phyloP scores from a whole-genome alignment of 2,329 filamentous ascomycete species.

The Sordariomycetes sp. region DNA sequence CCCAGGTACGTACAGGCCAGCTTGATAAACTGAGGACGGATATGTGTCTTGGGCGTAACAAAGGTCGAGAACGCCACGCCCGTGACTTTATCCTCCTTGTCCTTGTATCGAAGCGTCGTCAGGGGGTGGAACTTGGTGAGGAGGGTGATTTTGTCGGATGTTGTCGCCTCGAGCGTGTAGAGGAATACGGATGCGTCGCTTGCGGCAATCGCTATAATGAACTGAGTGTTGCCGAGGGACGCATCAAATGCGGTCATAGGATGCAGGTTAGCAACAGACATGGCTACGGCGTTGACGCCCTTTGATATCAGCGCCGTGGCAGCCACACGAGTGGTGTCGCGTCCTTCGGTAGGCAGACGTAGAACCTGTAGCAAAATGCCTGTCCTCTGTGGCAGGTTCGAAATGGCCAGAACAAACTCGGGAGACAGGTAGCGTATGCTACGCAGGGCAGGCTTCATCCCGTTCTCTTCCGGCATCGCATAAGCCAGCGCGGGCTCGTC shows the following conservation, averaged over 20 bases:
- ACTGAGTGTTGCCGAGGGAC: slow-evolving; percentile 58
- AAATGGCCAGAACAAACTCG: slow-evolving; percentile 46
- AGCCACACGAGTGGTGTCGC: slow-evolving; percentile 36
- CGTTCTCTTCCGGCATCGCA: slow-evolving; percentile 41
- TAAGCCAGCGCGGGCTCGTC: slow-evolving; percentile 44
- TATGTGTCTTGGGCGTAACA: slow-evolving; percentile 37
- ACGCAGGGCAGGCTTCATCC: slow-evolving; percentile 41
- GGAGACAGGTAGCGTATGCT: slow-evolving; percentile 50
- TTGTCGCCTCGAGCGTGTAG: slow-evolving; percentile 65
- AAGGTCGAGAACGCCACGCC: slow-evolving; percentile 50
- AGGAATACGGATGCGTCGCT: slow-evolving; percentile 72
- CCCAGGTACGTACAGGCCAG: slow-evolving; percentile 72
- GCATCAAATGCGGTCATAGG: slow-evolving; percentile 38
- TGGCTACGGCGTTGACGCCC: slow-evolving; percentile 62
- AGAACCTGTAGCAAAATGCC: slow-evolving; percentile 49
- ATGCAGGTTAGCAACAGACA: slow-evolving; percentile 66
- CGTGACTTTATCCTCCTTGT: slow-evolving; percentile 44
- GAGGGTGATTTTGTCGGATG: slow-evolving; percentile 34
- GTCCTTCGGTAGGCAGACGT: slow-evolving; percentile 33
- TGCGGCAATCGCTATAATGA: slow-evolving; percentile 70
- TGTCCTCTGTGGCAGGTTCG: slow-evolving; percentile 49
- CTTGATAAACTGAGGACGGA: slow-evolving; percentile 41
- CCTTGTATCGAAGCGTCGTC: slow-evolving; percentile 42
- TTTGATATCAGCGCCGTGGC: slow-evolving; percentile 51
- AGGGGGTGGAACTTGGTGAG: slow-evolving; percentile 43